A percentile compares a stretch with the other conserved stretches of the same genome.
These are phyloP conservation scores for Trapa bicornis DNA, from an alignment of 345 rosid genomes.

Conservation along the genomic window DNA sequence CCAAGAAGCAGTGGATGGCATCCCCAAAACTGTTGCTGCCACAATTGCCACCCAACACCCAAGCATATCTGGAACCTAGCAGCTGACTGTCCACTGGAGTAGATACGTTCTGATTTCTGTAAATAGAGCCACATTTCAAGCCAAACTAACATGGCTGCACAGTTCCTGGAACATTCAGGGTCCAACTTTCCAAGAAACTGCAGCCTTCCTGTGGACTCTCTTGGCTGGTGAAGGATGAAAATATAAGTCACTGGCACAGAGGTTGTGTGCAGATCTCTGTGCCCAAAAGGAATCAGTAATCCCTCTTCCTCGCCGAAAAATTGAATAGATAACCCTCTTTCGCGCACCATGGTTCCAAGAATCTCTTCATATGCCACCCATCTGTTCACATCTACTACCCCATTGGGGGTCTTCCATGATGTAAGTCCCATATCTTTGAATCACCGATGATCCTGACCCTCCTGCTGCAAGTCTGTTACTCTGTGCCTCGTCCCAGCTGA, in stretches of 20 bases:
- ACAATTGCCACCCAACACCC: not conserved
- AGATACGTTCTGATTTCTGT: not conserved
- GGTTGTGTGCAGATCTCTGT: not conserved
- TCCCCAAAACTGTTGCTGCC: not conserved
- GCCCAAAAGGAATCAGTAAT: not conserved
- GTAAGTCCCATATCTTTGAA: slow-evolving; percentile 46
- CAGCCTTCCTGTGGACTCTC: not conserved
- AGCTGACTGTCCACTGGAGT: not conserved
- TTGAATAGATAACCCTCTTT: slow-evolving; percentile 27
- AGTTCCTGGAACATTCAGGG: not conserved
- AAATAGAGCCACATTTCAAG: not conserved
- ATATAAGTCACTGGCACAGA: not conserved
- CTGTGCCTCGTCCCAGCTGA: slow-evolving; percentile 66
- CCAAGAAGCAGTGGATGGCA: not conserved
- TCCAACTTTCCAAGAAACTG: not conserved
- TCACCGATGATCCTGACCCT: slow-evolving; percentile 30
- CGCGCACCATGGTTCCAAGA: slow-evolving; percentile 63
- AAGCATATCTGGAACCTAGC: not conserved
- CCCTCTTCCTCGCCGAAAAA: slow-evolving; percentile 10
- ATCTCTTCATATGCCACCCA: slow-evolving; percentile 17
- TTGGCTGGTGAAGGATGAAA: not conserved
- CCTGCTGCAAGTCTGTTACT: slow-evolving; percentile 28
- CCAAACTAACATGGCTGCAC: not conserved
- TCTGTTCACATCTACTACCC: slow-evolving; percentile 19
- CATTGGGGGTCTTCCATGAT: slow-evolving; percentile 26